phyloP scores from a whole-genome alignment of 768 basidiomycete species.

The Tricholoma matsutake region DNA sequence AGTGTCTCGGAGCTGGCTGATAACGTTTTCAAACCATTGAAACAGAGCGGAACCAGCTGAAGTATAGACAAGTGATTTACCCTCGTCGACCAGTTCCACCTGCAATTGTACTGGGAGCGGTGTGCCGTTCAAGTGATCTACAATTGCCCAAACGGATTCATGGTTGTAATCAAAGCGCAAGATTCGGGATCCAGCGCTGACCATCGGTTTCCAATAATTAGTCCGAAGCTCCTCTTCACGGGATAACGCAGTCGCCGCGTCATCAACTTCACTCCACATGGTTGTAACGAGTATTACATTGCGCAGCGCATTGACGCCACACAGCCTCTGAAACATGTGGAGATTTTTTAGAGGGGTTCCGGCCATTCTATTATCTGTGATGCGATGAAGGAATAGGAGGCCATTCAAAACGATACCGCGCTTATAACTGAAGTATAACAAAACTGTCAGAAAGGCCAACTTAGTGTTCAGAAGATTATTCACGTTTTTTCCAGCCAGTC shows the following conservation, averaged over 20 bases:
- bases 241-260: neutral
- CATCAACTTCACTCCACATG: conserved; percentile 2
- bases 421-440: neutral
- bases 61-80: neutral
- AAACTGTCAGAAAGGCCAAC: neutral
- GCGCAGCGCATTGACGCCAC: neutral
- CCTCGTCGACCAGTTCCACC: conserved; percentile 1
- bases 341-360: neutral
- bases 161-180: neutral
- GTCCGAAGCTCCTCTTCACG: neutral
- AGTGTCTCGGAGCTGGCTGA: conserved; percentile 1
- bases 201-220: conserved; percentile 1
- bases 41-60: neutral
- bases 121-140: neutral
- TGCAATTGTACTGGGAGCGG: neutral
- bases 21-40: conserved; percentile 1
- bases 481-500: conserved; percentile 2
- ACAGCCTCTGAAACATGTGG: neutral
- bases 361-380: neutral
- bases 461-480: neutral
- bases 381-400: neutral
- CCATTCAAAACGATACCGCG: neutral
- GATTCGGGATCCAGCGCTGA: neutral
- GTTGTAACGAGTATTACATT: conserved; percentile 2
- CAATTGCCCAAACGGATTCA: conserved; percentile 1